Evolutionary conservation across 176 grass and related monocot genomes (phyloP), one percentile per base, ranked within the genome.

Genomic region (Bothriochloa decipiens): DNA sequence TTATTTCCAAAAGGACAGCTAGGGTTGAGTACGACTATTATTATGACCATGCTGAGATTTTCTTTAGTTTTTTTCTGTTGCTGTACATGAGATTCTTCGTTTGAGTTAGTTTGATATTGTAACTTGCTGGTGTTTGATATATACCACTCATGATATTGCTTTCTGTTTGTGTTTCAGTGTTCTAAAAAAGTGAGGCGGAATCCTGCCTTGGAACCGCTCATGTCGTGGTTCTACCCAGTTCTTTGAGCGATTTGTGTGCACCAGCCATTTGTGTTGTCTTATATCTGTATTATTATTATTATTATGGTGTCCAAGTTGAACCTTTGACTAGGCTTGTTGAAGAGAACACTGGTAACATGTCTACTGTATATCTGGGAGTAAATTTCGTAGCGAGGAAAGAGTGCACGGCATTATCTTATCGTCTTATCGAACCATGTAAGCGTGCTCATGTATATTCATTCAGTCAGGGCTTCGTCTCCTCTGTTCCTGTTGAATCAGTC

Each of bases 111-210:
- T n/a, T n/a, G n/a, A n/a, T n/a, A n/a, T n/a, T n/a, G n/a, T n/a
- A n/a, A n/a, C n/a, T n/a, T n/a, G n/a, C n/a, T n/a, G n/a, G n/a
- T n/a, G n/a, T n/a, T n/a, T n/a, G n/a, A n/a, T n/a, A n/a, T n/a
- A n/a, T n/a, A n/a, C n/a, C n/a, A n/a, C n/a, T n/a, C n/a, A n/a
- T n/a, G n/a, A n/a, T n/a, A n/a, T n/a, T n/a, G n/a, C n/a, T n/a
- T n/a, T n/a, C 1, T 62, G 78, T 29, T 33, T 46, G 13, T 10
- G 8, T n/a, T 22, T 43, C 84, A 94, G 89, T 60, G 92, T 94
- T 40, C 79, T 94, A 18, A 94, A 94, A 75, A 89, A 94, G 78
- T 94, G 82, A 91, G 84, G 65, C 0, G 20, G 9, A 29, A 26
- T 36, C 10, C 4, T 28, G 66, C 41, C 14, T 40, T 66, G 32